phyloP scores from a whole-genome alignment of 225 moss, liverwort and hornwort species.

The Thuidium tamariscinum region DNA sequence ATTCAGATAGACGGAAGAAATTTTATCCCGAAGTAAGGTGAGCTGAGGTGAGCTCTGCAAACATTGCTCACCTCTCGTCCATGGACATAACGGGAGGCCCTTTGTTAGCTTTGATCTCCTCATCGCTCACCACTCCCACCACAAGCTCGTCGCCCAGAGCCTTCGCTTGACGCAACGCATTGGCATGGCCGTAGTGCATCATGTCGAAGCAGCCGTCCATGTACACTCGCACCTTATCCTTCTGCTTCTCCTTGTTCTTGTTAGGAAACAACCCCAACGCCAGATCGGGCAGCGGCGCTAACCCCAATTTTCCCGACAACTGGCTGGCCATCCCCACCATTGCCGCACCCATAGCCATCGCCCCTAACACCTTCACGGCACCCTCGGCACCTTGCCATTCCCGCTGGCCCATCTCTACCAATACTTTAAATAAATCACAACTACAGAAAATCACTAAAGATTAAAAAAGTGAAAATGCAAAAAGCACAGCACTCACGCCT shows the following conservation, averaged over 20 bases:
- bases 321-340: constrained; percentile 25
- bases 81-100: constrained; percentile 99
- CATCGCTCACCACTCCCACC: constrained; percentile 84
- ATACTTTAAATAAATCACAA: neutral
- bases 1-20: neutral
- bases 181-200: constrained; percentile 99
- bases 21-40: neutral
- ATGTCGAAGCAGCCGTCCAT: constrained; percentile 99
- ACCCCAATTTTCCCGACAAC: constrained; percentile 4
- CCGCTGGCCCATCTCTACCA: constrained; percentile 14
- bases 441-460: neutral
- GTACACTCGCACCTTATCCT: constrained; percentile 86
- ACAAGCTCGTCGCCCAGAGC: constrained; percentile 90
- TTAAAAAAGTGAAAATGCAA: no score
- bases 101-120: constrained; percentile 90
- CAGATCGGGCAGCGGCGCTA: constrained; percentile 30
- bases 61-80: constrained; percentile 69
- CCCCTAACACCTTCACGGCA: constrained; percentile 33
- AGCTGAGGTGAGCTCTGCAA: neutral
- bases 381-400: constrained; percentile 34
- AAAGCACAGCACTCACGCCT: neutral
- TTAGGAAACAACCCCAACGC: neutral
- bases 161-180: constrained; percentile 86
- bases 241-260: constrained; percentile 24
- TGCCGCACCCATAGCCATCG: constrained; percentile 31